phyloP scores from a whole-genome alignment of 345 rosid genomes.

The Citrus glauca region DNA sequence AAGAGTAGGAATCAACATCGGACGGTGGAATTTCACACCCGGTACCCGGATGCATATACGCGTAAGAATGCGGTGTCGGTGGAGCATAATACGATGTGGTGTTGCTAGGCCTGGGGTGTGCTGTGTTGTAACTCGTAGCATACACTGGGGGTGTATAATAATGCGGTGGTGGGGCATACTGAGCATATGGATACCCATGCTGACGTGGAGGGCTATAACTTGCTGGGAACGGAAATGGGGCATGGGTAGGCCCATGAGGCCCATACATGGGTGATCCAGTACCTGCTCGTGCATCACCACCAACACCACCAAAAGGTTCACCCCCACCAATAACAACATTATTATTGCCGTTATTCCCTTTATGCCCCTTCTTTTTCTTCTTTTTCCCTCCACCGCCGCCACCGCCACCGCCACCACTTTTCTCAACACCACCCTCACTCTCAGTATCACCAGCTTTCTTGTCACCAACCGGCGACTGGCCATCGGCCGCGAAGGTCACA shows the following conservation, averaged over 20 bases:
- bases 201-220: constrained; percentile 43
- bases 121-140: constrained; percentile 51
- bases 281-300: constrained; percentile 17
- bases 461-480: constrained; percentile 31
- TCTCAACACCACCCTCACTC: constrained; percentile 12
- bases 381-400: constrained; percentile 34
- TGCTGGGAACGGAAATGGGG: constrained; percentile 18
- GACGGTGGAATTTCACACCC: constrained; percentile 21
- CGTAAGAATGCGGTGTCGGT: constrained; percentile 31
- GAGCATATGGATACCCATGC: constrained; percentile 26
- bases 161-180: constrained; percentile 28
- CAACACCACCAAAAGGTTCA: constrained; percentile 11
- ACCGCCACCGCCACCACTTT: constrained; percentile 13
- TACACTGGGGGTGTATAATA: constrained; percentile 37
- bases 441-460: constrained; percentile 24
- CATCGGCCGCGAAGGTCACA: constrained; percentile 11
- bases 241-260: constrained; percentile 12
- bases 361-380: constrained; percentile 69
- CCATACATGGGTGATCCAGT: constrained; percentile 24
- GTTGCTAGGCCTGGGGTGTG: constrained; percentile 35
- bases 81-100: constrained; percentile 27
- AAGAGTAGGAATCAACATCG: constrained; percentile 27
- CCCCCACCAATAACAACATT: constrained; percentile 6
- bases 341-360: constrained; percentile 17
- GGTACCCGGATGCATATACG: constrained; percentile 32